Percentiles rank a stretch among this genome's conserved stretches.
These are phyloP conservation scores for Hygrophila difformis DNA, from an alignment of 257 asterid species.

Conservation along the genomic window DNA sequence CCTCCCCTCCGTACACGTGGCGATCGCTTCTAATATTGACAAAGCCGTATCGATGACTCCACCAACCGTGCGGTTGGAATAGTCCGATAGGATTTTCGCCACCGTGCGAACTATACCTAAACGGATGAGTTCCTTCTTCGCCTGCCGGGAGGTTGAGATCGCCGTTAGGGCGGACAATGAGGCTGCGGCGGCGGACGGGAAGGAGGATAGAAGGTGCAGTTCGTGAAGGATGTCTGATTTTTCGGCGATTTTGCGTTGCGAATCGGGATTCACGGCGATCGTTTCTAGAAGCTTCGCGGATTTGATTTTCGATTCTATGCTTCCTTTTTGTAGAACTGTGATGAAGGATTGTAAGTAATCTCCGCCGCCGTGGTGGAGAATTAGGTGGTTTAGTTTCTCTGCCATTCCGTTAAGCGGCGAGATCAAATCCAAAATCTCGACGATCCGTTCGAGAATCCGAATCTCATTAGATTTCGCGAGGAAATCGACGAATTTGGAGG, in stretches of 20 bases:
- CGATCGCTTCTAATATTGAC: slow-evolving; percentile 36
- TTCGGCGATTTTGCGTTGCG: slow-evolving; percentile 44
- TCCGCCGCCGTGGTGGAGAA: slow-evolving; percentile 21
- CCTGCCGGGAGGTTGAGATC: slow-evolving; percentile 42
- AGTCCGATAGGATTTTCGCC: slow-evolving; percentile 35
- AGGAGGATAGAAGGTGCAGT: slow-evolving; percentile 28
- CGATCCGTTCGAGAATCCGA: slow-evolving; percentile 38
- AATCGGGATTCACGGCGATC: slow-evolving; percentile 47
- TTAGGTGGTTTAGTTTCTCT: slow-evolving; percentile 30
- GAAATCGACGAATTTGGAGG: slow-evolving; percentile 21
- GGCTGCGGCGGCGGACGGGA: slow-evolving; percentile 27
- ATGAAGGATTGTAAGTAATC: slow-evolving; percentile 32
- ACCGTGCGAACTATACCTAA: slow-evolving; percentile 45
- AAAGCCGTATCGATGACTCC: slow-evolving; percentile 36
- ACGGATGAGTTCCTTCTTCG: slow-evolving; percentile 61
- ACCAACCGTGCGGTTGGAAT: slow-evolving; percentile 18
- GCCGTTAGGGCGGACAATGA: slow-evolving; percentile 48
- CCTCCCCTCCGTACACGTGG: slow-evolving; percentile 84
- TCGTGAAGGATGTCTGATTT: slow-evolving; percentile 36
- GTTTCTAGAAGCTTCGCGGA: slow-evolving; percentile 45
- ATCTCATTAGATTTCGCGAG: slow-evolving; percentile 30
- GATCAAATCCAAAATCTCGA: slow-evolving; percentile 44
- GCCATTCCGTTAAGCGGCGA: slow-evolving; percentile 30
- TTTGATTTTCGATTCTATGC: slow-evolving; percentile 39
- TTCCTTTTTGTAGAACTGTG: slow-evolving; percentile 39